Conservation (phyloP, 2,329 filamentous ascomycete genomes). For the Stromatinia cepivora region DNA sequence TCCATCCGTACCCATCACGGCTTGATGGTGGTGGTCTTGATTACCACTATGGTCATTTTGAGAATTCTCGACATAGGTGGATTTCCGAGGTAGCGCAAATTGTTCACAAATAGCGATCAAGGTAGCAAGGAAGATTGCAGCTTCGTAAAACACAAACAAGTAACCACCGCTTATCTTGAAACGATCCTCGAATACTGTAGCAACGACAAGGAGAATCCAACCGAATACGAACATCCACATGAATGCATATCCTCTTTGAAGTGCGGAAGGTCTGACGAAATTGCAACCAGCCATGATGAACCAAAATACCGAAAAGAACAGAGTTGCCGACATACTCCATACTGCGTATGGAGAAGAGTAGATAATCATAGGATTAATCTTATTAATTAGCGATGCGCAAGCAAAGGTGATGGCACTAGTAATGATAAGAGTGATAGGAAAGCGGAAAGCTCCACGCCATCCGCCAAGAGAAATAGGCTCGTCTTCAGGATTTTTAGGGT, state of each 20-base stretch:
- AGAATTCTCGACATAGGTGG: slow-evolving; percentile 63
- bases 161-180: slow-evolving; percentile 75
- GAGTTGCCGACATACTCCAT: slow-evolving; percentile 81
- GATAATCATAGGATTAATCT: slow-evolving; percentile 86
- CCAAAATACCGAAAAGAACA: slow-evolving; percentile 83
- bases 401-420: slow-evolving; percentile 69
- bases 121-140: slow-evolving; percentile 70
- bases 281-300: slow-evolving; percentile 76
- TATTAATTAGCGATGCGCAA: slow-evolving; percentile 72
- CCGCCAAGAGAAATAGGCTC: slow-evolving; percentile 68
- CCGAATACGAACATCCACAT: slow-evolving; percentile 80
- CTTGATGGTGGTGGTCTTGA: slow-evolving; percentile 35
- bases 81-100: slow-evolving; percentile 71
- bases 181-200: slow-evolving; percentile 75
- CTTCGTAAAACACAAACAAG: slow-evolving; percentile 76
- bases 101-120: slow-evolving; percentile 77
- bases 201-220: slow-evolving; percentile 70
- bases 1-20: slow-evolving; percentile 40
- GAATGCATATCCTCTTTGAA: slow-evolving; percentile 77
- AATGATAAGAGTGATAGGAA: slow-evolving; percentile 71
- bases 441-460: slow-evolving; percentile 80
- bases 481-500: slow-evolving; percentile 58
- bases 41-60: slow-evolving; percentile 49
- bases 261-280: slow-evolving; percentile 77
- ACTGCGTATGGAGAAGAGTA: slow-evolving; percentile 87